Base-by-base conservation (phyloP, 768 basidiomycete species). In the Lepiota venenata region DNA sequence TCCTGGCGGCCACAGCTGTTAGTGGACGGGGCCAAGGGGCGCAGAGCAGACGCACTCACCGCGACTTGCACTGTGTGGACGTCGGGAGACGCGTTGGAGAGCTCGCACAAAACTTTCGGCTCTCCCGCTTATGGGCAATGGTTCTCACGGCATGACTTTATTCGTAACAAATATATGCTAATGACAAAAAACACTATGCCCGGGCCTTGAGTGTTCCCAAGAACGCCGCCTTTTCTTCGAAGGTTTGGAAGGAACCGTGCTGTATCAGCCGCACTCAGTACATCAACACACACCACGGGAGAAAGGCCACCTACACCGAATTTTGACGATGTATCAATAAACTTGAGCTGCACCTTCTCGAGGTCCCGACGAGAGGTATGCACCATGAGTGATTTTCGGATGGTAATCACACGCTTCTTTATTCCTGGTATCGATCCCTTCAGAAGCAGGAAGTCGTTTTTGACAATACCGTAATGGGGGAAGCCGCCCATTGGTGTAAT, bases 401-500 rank as follows among this genome's bases (percentile, higher is more conserved):
- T 85, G 57, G 95, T 98, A 69, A 98, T 82, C 63, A 98, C 87
- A 77, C 97, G 92, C 82, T 98, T 98, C 82, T 92, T 93, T 70
- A 92, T 94, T 63, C 96, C 97, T 56, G 93, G 91, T 60, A 94
- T 81, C 50, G 87, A 93, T 59, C 96, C 96, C 81, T 98, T 98
- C 74, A 98, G 79, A 74, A 99, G 85, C 66, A 99, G 74, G 82
- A 87, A 99, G 72, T 98, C 97, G 80, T 97, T 96, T 83, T 91
- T 95, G 77, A 98, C 89, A 67, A 97, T 82, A 83, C 96, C 95
- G 72, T 98, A 98, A 71, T 97, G 93, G 55, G 94, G 93, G 88
- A 96, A 99, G 69, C 96, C 97, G 79, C 97, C 97, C 85, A 98
- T 83, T 50, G 97, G 97, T 54, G 91, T 98, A 71, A 96, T 95